These are phyloP conservation scores for Spinellus fusiger DNA, from an alignment of 192 early-diverging fungal genomes.

Conservation along the genomic window DNA sequence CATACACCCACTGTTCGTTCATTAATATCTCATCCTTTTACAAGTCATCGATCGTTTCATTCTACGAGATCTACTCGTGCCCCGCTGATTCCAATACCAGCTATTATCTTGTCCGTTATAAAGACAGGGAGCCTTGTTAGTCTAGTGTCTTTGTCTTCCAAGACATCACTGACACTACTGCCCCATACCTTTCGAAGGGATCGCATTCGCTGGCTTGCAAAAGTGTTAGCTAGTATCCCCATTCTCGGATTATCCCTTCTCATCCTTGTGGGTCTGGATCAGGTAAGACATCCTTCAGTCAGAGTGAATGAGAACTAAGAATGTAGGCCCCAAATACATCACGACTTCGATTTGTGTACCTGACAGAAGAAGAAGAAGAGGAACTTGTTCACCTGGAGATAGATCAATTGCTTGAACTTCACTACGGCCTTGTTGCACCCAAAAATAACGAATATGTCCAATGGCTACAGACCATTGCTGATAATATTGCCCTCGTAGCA, in stretches of 20 bases:
- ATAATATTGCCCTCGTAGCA: conserved; percentile 20
- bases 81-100: conserved; percentile 32
- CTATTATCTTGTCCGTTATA: conserved; percentile 13
- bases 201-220: conserved; percentile 4
- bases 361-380: conserved; percentile 44
- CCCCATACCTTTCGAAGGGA: conserved; percentile 24
- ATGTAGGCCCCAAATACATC: conserved; percentile 46
- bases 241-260: conserved; percentile 22
- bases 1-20: too few relatives aligned
- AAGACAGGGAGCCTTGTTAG: conserved; percentile 33
- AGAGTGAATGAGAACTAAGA: not conserved
- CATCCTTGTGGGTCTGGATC: conserved; percentile 27
- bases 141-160: conserved; percentile 29
- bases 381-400: conserved; percentile 31
- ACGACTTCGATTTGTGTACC: conserved; percentile 41
- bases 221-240: conserved; percentile 24
- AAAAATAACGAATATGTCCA: conserved; percentile 20
- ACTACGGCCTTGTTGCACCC: conserved; percentile 12
- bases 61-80: conserved; percentile 4
- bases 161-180: conserved; percentile 28
- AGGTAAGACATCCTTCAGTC: conserved; percentile 5
- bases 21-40: too few relatives aligned
- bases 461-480: conserved; percentile 27
- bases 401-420: conserved; percentile 11
- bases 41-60: conserved; percentile 27